Evolutionary conservation across 495 filamentous ascomycete species (phyloP).

Genomic region (Hypoxylon perforatum): DNA sequence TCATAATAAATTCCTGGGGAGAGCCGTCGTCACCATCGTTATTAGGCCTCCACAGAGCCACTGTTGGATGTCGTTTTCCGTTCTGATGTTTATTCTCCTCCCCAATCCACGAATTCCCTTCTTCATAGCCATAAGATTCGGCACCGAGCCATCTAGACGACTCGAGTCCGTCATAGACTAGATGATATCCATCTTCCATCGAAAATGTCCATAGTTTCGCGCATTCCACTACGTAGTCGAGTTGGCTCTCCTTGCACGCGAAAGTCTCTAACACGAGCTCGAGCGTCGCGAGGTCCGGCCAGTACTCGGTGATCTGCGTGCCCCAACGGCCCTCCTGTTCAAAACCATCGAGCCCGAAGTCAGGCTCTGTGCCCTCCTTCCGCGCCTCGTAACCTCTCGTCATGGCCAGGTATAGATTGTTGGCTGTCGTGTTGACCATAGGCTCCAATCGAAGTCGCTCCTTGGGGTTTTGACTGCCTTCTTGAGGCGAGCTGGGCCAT

Average conservation of each 20-base stretch:
- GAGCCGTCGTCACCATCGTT: not conserved
- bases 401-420: conserved; percentile 34
- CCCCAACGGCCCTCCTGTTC: conserved; percentile 45
- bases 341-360: conserved; percentile 41
- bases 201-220: conserved; percentile 47
- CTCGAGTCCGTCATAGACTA: conserved; percentile 34
- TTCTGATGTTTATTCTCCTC: conserved; percentile 11
- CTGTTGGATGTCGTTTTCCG: not conserved
- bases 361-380: conserved; percentile 34
- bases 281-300: conserved; percentile 40
- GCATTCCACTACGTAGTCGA: conserved; percentile 41
- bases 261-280: conserved; percentile 44
- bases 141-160: conserved; percentile 39
- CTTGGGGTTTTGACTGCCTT: not conserved
- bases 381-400: conserved; percentile 38
- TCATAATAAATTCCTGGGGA: conserved; percentile 29
- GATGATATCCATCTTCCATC: conserved; percentile 25
- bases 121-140: conserved; percentile 26
- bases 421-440: conserved; percentile 38
- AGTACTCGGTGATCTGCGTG: conserved; percentile 37
- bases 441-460: conserved; percentile 42
- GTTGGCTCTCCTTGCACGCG: conserved; percentile 35
- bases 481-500: conserved; percentile 26
- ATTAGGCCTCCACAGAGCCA: conserved; percentile 15
- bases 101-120: not conserved